Conservation (phyloP, 768 basidiomycete genomes). For the Phlegmacium glaucopus region DNA sequence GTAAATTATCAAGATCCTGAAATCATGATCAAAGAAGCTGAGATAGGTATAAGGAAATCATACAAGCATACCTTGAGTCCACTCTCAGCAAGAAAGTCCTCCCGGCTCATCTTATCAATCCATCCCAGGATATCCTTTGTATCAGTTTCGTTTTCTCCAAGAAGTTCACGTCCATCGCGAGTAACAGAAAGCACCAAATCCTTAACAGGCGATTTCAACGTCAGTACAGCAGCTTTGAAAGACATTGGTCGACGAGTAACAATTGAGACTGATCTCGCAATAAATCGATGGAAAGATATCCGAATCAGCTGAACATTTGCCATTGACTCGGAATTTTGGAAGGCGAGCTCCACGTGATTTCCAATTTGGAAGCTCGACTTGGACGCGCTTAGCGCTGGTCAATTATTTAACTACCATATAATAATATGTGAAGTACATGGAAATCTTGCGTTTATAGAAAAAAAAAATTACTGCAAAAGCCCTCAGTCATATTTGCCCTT, state of each 20-base stretch:
- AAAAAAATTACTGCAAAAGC: no score
- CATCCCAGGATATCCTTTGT: constrained; percentile 62
- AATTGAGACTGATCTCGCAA: constrained; percentile 31
- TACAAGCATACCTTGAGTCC: constrained; percentile 47
- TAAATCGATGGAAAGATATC: constrained; percentile 33
- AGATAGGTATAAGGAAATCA: neutral
- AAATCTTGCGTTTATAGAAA: no score
- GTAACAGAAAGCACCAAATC: constrained; percentile 53
- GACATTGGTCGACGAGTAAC: constrained; percentile 41
- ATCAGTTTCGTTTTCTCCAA: constrained; percentile 60
- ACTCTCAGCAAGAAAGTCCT: constrained; percentile 42
- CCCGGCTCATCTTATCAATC: constrained; percentile 61
- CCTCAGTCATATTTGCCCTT: constrained; percentile 34
- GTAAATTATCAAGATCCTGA: constrained; percentile 68
- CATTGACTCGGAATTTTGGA: constrained; percentile 6
- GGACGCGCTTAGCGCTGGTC: no score
- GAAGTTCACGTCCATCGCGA: constrained; percentile 37
- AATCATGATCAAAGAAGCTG: neutral
- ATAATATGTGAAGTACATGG: no score
- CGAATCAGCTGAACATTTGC: constrained; percentile 31
- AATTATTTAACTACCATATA: no score
- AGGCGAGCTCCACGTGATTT: constrained; percentile 19
- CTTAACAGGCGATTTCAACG: constrained; percentile 43
- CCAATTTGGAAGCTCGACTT: no score
- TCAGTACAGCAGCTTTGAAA: constrained; percentile 46